phyloP scores from a whole-genome alignment of 2,329 filamentous ascomycete genomes.

The Epichloe hybrida region DNA sequence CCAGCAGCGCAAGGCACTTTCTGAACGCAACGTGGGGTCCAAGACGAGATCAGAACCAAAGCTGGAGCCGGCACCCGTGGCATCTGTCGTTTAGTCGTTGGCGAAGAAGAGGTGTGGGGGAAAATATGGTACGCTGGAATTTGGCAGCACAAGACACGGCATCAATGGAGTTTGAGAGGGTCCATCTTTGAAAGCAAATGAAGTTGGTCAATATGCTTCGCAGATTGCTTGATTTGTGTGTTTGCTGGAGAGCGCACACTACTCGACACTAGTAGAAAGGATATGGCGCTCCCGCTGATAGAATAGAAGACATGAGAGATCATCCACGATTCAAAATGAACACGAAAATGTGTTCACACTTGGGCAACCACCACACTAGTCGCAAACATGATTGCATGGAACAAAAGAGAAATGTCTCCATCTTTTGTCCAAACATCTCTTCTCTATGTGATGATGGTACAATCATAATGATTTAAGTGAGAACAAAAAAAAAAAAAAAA shows the following conservation, averaged over 20 bases:
- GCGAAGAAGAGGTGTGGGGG: background rate
- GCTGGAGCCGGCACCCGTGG: constrained; percentile 12
- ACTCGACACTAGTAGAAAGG: background rate
- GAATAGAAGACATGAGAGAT: background rate
- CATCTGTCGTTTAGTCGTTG: constrained; percentile 6
- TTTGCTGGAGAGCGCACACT: background rate
- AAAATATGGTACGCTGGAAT: background rate
- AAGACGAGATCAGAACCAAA: constrained; percentile 7
- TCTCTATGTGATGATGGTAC: constrained; percentile 25
- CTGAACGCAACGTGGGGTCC: constrained; percentile 17
- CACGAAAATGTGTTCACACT: background rate
- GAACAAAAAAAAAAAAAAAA: background rate
- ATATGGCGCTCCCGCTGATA: background rate
- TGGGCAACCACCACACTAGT: background rate
- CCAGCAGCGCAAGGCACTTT: constrained; percentile 22
- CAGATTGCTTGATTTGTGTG: background rate
- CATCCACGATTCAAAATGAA: background rate
- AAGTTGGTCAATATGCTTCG: background rate
- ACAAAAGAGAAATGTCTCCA: background rate
- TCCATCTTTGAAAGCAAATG: background rate
- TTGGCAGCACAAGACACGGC: constrained; percentile 1
- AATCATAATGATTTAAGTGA: constrained; percentile 3
- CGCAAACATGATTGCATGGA: background rate
- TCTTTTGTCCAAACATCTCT: background rate
- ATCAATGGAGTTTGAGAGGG: constrained; percentile 6